Percentiles rank a stretch among this genome's conserved stretches.
Evolutionary conservation across 345 rosid genomes (phyloP).

Genomic region (Capsella bursapastoris): DNA sequence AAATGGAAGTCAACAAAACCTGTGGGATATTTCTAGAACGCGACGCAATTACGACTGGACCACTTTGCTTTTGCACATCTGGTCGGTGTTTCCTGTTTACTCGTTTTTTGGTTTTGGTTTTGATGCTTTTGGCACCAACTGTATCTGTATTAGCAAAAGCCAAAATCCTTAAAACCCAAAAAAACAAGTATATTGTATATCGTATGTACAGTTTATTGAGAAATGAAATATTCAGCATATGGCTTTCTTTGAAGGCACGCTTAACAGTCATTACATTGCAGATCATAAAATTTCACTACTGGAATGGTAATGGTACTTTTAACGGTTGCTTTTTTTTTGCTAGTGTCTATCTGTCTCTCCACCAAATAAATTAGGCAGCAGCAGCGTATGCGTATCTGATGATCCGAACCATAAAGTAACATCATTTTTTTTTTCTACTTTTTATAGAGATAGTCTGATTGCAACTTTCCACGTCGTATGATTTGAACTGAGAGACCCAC

Average conservation of each 20-base stretch:
- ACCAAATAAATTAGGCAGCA: not conserved
- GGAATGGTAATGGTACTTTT: too few relatives aligned
- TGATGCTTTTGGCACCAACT: not conserved
- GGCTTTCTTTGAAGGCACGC: too few relatives aligned
- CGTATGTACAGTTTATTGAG: too few relatives aligned
- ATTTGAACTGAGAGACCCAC: not conserved
- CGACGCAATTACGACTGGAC: not conserved
- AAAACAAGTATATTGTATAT: too few relatives aligned
- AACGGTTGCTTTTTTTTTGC: too few relatives aligned
- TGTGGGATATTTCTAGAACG: not conserved
- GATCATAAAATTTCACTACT: too few relatives aligned
- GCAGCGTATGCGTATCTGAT: not conserved
- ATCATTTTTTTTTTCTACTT: too few relatives aligned
- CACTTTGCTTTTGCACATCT: not conserved
- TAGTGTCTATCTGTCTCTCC: not conserved
- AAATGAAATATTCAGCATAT: too few relatives aligned
- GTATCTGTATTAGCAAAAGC: too few relatives aligned
- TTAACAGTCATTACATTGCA: too few relatives aligned
- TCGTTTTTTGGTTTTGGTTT: not conserved
- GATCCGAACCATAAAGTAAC: not conserved
- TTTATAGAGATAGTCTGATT: too few relatives aligned
- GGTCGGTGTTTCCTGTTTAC: slow-evolving; percentile 21
- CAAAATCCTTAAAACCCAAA: too few relatives aligned
- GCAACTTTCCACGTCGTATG: not conserved
- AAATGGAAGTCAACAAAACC: not conserved